Evolutionary conservation across 2,329 filamentous ascomycete species (phyloP), one percentile per base, ranked within the genome.

Genomic region (Sphaerulina musiva): DNA sequence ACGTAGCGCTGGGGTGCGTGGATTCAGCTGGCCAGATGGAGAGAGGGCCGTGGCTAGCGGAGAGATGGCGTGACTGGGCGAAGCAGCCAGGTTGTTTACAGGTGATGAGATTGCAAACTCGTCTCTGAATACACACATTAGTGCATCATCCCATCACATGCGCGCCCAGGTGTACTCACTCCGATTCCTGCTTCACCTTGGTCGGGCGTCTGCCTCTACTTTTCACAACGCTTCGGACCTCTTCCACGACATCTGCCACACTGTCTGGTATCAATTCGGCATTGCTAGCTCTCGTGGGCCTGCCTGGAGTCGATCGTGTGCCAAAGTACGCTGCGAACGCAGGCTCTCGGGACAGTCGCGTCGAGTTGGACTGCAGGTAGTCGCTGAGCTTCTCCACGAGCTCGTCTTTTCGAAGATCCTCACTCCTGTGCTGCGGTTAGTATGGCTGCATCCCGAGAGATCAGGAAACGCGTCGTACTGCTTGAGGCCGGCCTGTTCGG

Each of bases 291-390:
- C 62, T 62, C 62, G 72, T 73, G 14, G 48, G 48, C 69, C 80
- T 80, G 39, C 74, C 67, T 6, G 78, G 78, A 46, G 79, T 69
- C 85, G 84, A 17, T 11, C 51, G 53, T 17, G 57, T 54, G 68
- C 80, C 81, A 76, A 88, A 96, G 78, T 89, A 96, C 56, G 86
- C 83, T 57, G 79, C 74, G 68, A 95, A 81, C 52, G 76, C 77
- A 51, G 83, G 73, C 61, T 90, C 81, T 55, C 76, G 75, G 49
- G 79, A 76, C 68, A 87, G 85, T 57, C 77, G 78, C 59, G 80
- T 75, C 63, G 81, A 77, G 74, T 95, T 86, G 59, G 80, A 77
- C 62, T 82, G 78, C 44, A 95, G 80, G 72, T 83, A 84, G 45
- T 84, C 79, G 64, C 95, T 87, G 59, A 95, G 81, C 43, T 80